A percentile compares a stretch with the other conserved stretches of the same genome.
These are phyloP conservation scores for Hanseniaspora gamundiae DNA, from an alignment of 1,139 yeast genomes.

Conservation along the genomic window DNA sequence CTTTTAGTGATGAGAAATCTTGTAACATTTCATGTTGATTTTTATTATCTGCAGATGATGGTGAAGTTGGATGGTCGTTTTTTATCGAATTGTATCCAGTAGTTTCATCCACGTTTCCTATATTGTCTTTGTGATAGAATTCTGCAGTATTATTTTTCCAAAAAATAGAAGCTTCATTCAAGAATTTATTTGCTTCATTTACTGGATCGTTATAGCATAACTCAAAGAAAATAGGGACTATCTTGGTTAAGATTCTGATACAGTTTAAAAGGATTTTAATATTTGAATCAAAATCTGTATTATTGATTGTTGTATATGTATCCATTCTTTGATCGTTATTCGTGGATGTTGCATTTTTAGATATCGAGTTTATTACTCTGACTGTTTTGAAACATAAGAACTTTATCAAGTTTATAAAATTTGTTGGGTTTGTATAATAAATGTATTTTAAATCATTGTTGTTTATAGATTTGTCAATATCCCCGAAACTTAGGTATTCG, in stretches of 20 bases:
- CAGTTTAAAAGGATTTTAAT: constrained; percentile 37
- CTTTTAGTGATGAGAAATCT: constrained; percentile 18
- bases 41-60: constrained; percentile 12
- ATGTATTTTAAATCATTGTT: constrained; percentile 47
- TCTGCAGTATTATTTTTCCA: constrained; percentile 29
- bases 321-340: neutral
- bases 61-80: constrained; percentile 15
- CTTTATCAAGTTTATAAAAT: constrained; percentile 42
- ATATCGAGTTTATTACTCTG: constrained; percentile 9
- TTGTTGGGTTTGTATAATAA: constrained; percentile 44
- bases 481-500: constrained; percentile 10
- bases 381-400: constrained; percentile 25
- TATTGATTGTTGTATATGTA: constrained; percentile 1
- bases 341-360: constrained; percentile 1
- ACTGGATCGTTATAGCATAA: constrained; percentile 17
- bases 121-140: neutral
- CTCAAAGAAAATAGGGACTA: constrained; percentile 62
- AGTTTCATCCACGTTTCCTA: no score
- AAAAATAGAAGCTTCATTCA: constrained; percentile 29
- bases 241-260: constrained; percentile 48
- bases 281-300: constrained; percentile 8
- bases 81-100: neutral
- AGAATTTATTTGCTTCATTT: neutral
- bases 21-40: constrained; percentile 18
- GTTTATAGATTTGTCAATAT: constrained; percentile 33